Evolutionary conservation across 2,329 filamentous ascomycete species (phyloP).

Genomic region (Arthrobotrys entomopaga): DNA sequence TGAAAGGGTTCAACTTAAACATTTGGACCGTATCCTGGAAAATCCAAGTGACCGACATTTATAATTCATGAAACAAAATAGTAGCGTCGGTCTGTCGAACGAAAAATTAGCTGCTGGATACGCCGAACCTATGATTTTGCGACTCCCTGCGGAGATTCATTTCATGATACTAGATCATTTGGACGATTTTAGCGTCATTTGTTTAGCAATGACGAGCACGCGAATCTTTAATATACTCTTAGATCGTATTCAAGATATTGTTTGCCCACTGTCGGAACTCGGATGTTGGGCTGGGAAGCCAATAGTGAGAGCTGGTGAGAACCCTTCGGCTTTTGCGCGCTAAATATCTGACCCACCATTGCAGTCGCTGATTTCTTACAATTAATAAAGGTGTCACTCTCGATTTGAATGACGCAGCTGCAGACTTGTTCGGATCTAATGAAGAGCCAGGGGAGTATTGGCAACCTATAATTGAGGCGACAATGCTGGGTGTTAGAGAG

Average conservation of each 20-base stretch:
- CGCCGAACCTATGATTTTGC: background rate
- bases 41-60: background rate
- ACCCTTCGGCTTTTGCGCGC: no score
- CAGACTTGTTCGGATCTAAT: background rate
- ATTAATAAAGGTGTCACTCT: conserved; percentile 8
- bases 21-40: no score
- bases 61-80: background rate
- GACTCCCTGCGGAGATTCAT: conserved; percentile 17
- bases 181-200: conserved; percentile 24
- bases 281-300: conserved; percentile 38
- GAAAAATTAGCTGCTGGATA: background rate
- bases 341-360: no score
- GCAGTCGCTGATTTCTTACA: background rate
- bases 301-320: conserved; percentile 26
- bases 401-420: background rate
- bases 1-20: no score
- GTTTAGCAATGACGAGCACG: conserved; percentile 9
- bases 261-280: conserved; percentile 32
- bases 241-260: conserved; percentile 20
- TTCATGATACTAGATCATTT: conserved; percentile 28
- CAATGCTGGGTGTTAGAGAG: conserved; percentile 18
- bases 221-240: conserved; percentile 8
- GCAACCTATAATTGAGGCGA: conserved; percentile 8
- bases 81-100: background rate
- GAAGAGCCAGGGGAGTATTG: conserved; percentile 9